A percentile compares a stretch with the other conserved stretches of the same genome.
These are phyloP conservation scores for Aureobasidium lini DNA, from an alignment of 2,329 filamentous ascomycete species.

Conservation along the genomic window DNA sequence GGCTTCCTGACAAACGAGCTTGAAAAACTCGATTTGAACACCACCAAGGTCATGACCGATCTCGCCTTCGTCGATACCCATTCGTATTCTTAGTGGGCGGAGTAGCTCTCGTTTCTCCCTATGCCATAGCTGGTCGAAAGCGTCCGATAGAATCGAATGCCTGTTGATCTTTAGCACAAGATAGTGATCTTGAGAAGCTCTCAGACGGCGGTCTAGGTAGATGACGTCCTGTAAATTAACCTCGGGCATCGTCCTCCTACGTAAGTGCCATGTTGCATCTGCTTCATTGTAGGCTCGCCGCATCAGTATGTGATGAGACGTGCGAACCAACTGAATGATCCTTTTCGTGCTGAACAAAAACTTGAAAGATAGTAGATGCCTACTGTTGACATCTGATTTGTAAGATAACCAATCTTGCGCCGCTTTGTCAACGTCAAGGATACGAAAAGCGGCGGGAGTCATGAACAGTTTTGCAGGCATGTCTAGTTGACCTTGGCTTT, in stretches of 20 bases:
- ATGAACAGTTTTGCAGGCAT: conserved; percentile 64
- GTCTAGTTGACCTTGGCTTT: conserved; percentile 30
- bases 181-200: conserved; percentile 31
- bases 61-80: conserved; percentile 72
- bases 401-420: conserved; percentile 64
- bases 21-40: conserved; percentile 94
- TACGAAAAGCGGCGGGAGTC: conserved; percentile 67
- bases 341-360: conserved; percentile 69
- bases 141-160: conserved; percentile 33
- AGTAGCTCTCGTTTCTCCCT: conserved; percentile 74
- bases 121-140: conserved; percentile 81
- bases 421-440: conserved; percentile 66
- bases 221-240: conserved; percentile 1
- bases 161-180: conserved; percentile 39
- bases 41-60: conserved; percentile 90
- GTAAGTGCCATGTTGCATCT: conserved; percentile 9
- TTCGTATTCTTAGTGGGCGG: conserved; percentile 77
- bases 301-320: conserved; percentile 84
- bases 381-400: conserved; percentile 51
- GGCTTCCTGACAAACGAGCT: conserved; percentile 70
- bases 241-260: conserved; percentile 11
- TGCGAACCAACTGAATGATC: conserved; percentile 75
- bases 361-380: conserved; percentile 72
- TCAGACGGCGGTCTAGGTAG: conserved; percentile 27
- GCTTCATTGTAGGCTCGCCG: conserved; percentile 28